Conservation (phyloP, 1,284 basidiomycete species). For the Apiotrichum veenhuisii region DNA sequence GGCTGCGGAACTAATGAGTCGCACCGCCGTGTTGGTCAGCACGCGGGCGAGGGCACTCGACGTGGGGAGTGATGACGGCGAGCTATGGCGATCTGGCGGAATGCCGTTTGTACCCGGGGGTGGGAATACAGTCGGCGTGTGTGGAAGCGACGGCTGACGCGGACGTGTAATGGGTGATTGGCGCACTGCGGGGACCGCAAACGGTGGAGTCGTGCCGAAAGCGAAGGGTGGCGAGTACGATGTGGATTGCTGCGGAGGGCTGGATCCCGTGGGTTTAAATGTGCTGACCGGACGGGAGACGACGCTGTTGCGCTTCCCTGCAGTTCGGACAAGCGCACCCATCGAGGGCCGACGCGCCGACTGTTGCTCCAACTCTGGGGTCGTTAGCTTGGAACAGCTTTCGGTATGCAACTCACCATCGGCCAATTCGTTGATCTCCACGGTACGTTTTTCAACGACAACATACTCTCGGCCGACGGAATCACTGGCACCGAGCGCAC, state of each 20-base stretch:
- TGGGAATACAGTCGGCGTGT: conserved; percentile 37
- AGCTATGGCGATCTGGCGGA: conserved; percentile 22
- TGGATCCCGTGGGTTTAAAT: conserved; percentile 29
- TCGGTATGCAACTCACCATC: conserved; percentile 48
- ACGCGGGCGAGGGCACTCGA: conserved; percentile 75
- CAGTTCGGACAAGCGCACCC: conserved; percentile 40
- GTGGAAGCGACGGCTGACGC: conserved; percentile 35
- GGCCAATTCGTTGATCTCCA: conserved; percentile 57
- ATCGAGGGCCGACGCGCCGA: conserved; percentile 40
- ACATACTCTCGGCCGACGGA: conserved; percentile 53
- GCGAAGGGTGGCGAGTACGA: conserved; percentile 52
- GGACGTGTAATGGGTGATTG: conserved; percentile 13
- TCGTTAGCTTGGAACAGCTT: conserved; percentile 2
- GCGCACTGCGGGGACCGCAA: conserved; percentile 37
- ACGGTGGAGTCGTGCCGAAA: conserved; percentile 49
- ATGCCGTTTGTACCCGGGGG: conserved; percentile 23
- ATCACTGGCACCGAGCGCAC: conserved; percentile 36
- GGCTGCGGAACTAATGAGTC: conserved; percentile 69
- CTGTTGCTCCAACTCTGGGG: conserved; percentile 50
- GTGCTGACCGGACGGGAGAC: conserved; percentile 44
- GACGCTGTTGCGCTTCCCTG: conserved; percentile 43
- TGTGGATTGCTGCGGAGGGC: conserved; percentile 11
- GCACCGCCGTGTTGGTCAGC: conserved; percentile 82
- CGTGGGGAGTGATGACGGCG: conserved; percentile 36
- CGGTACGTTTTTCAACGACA: conserved; percentile 57